These are phyloP conservation scores for Wickerhamiella domercqiae DNA, from an alignment of 805 yeast species.

Conservation along the genomic window DNA sequence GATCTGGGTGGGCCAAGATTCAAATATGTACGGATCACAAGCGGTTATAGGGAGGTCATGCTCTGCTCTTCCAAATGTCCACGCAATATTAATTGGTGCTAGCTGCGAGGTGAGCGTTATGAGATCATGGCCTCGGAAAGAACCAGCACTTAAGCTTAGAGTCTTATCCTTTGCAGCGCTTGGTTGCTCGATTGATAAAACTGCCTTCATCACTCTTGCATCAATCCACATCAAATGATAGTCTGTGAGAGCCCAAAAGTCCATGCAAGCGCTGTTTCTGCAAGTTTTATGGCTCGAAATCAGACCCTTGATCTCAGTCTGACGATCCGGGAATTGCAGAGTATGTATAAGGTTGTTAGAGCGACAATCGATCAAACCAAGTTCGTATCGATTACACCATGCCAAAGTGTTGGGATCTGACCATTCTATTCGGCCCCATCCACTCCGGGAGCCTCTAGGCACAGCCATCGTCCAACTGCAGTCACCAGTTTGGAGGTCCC, in stretches of 20 bases:
- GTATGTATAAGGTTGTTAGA: not conserved
- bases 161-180: conserved; percentile 42
- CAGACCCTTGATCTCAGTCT: conserved; percentile 11
- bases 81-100: conserved; percentile 23
- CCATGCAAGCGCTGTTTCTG: conserved; percentile 20
- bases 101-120: conserved; percentile 22
- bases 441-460: conserved; percentile 10
- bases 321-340: conserved; percentile 6
- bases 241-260: conserved; percentile 45
- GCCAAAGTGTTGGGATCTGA: conserved; percentile 2
- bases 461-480: conserved; percentile 1
- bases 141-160: conserved; percentile 27
- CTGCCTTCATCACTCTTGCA: conserved; percentile 27
- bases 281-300: conserved; percentile 4
- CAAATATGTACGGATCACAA: conserved; percentile 11
- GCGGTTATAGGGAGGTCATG: conserved; percentile 25
- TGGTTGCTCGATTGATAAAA: conserved; percentile 62
- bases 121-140: conserved; percentile 12
- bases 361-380: conserved; percentile 9
- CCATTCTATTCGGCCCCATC: conserved; percentile 11
- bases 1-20: conserved; percentile 14
- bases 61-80: conserved; percentile 23
- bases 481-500: conserved; percentile 3
- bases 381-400: conserved; percentile 13
- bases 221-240: conserved; percentile 45